Conservation (phyloP, 495 filamentous ascomycete genomes). For the Cercophora sp. region DNA sequence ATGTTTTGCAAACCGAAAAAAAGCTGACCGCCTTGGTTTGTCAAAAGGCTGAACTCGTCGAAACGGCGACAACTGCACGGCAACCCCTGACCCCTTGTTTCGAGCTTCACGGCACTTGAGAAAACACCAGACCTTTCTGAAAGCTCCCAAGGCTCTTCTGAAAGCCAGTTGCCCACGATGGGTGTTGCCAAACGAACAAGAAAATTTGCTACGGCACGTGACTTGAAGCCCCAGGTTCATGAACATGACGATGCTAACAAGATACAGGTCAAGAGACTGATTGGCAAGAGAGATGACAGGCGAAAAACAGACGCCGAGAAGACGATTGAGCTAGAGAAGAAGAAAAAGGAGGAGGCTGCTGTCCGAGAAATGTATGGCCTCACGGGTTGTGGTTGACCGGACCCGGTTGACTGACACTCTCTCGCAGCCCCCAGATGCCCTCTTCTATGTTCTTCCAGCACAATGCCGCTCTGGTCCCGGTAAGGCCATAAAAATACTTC, state of each 20-base stretch:
- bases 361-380: slow-evolving; percentile 61
- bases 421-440: slow-evolving; percentile 64
- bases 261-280: slow-evolving; percentile 56
- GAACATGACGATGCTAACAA: slow-evolving; percentile 13
- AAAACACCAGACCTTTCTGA: too few species aligned
- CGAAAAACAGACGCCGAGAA: slow-evolving; percentile 58
- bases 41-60: background rate
- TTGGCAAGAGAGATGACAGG: slow-evolving; percentile 59
- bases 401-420: slow-evolving; percentile 13
- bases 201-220: slow-evolving; percentile 30
- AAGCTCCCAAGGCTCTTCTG: too few species aligned
- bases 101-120: too few species aligned
- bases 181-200: slow-evolving; percentile 31
- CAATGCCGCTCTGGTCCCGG: slow-evolving; percentile 81
- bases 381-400: background rate
- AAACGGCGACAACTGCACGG: background rate
- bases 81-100: slow-evolving; percentile 1
- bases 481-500: background rate
- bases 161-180: too few species aligned
- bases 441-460: slow-evolving; percentile 91
- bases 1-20: too few species aligned
- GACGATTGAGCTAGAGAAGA: slow-evolving; percentile 45
- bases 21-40: background rate
- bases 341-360: slow-evolving; percentile 55
- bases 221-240: background rate